Evolutionary conservation across 495 filamentous ascomycete genomes (phyloP).

Genomic region (Trichoderma virens): DNA sequence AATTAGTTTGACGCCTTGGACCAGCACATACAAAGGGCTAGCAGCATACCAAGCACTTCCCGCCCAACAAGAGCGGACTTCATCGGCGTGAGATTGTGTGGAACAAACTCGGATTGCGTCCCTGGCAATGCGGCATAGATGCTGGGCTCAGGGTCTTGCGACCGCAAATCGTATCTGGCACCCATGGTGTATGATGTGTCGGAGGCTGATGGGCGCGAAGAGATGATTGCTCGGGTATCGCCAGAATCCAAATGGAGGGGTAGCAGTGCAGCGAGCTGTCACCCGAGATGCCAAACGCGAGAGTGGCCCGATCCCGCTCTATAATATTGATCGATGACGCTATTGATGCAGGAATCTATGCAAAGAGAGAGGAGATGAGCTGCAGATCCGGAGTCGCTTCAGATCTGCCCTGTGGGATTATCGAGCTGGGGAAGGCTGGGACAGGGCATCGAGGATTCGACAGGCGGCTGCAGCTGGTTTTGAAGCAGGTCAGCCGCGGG

Average conservation of each 20-base stretch:
- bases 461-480: background rate
- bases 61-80: background rate
- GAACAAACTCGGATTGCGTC: background rate
- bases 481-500: background rate
- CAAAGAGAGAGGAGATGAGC: background rate
- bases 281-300: background rate
- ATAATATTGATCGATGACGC: background rate
- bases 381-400: background rate
- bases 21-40: background rate
- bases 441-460: background rate
- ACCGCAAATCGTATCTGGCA: background rate
- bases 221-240: background rate
- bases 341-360: background rate
- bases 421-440: background rate
- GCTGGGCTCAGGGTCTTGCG: slow-evolving; percentile 3
- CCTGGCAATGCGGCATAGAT: slow-evolving; percentile 2
- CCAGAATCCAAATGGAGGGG: background rate
- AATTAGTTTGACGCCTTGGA: background rate
- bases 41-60: background rate
- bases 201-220: background rate
- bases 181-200: background rate
- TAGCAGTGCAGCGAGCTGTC: background rate
- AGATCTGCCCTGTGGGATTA: background rate
- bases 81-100: background rate
- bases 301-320: background rate